phyloP scores from a whole-genome alignment of 352 stramenopile species.

The Phytophthora pistaciae region DNA sequence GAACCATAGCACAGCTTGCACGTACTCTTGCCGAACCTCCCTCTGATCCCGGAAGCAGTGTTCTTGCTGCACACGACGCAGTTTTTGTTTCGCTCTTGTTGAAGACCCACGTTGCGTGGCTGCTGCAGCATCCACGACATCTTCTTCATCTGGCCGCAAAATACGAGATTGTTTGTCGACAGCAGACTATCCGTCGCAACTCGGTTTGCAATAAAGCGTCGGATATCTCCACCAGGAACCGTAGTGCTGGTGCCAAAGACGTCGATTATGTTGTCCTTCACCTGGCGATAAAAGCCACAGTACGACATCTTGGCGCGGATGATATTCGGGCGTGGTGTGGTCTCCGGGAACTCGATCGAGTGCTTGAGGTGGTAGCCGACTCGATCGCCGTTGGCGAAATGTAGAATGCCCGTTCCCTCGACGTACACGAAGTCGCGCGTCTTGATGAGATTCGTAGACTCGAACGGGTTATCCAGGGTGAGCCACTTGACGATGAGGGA shows the following conservation, averaged over 20 bases:
- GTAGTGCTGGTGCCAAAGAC: slow-evolving; percentile 46
- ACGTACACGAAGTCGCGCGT: slow-evolving; percentile 57
- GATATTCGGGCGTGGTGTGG: slow-evolving; percentile 35
- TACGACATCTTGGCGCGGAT: slow-evolving; percentile 53
- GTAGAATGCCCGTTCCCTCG: slow-evolving; percentile 26
- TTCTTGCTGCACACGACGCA: slow-evolving; percentile 21
- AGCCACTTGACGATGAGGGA: slow-evolving; percentile 48
- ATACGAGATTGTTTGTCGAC: slow-evolving; percentile 25
- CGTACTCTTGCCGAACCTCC: slow-evolving; percentile 19
- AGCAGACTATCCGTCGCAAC: slow-evolving; percentile 2
- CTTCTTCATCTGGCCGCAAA: slow-evolving; percentile 43
- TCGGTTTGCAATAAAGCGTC: background rate
- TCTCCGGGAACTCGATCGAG: slow-evolving; percentile 28
- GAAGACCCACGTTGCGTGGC: slow-evolving; percentile 17
- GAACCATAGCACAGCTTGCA: slow-evolving; percentile 30
- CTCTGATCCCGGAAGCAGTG: slow-evolving; percentile 10
- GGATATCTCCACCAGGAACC: slow-evolving; percentile 22
- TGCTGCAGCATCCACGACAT: slow-evolving; percentile 16
- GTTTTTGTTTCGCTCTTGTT: background rate
- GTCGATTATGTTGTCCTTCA: slow-evolving; percentile 42
- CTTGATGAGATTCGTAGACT: slow-evolving; percentile 32
- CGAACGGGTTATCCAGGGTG: slow-evolving; percentile 37
- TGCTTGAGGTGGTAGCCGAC: slow-evolving; percentile 33
- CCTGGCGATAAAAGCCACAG: slow-evolving; percentile 58
- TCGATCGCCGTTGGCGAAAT: slow-evolving; percentile 29